Evolutionary conservation across 106 monocot genomes (phyloP).

Genomic region (Xerophyta viscosa): DNA sequence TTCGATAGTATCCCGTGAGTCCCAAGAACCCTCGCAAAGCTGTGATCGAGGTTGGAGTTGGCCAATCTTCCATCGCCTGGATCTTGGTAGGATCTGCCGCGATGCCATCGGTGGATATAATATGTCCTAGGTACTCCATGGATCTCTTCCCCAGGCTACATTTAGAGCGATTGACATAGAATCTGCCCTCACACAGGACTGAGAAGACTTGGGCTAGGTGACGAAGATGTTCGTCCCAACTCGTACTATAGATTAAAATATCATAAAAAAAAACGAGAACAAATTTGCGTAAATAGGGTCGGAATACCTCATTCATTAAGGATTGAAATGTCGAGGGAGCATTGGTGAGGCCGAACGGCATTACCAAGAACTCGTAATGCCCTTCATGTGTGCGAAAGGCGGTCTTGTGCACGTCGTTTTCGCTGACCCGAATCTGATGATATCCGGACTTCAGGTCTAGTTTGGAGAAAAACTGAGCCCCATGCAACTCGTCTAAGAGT

Average conservation of each 20-base stretch:
- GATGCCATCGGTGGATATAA: not conserved
- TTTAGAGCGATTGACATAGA: not conserved
- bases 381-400: not conserved
- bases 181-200: not conserved
- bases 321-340: not conserved
- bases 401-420: not conserved
- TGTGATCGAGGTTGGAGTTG: not conserved
- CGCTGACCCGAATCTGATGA: constrained; percentile 4
- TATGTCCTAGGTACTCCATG: not conserved
- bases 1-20: not conserved
- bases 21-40: not conserved
- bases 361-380: constrained; percentile 2
- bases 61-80: not conserved
- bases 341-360: constrained; percentile 3
- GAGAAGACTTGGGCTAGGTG: not conserved
- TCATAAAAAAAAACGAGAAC: constrained; percentile 3
- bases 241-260: not conserved
- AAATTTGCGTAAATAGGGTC: not conserved
- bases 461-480: constrained; percentile 6
- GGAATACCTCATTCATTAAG: constrained; percentile 1
- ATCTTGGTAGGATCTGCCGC: not conserved
- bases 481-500: constrained; percentile 9
- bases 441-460: constrained; percentile 6
- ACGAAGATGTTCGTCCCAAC: not conserved
- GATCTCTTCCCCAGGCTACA: not conserved